Conservation (phyloP, 2,329 filamentous ascomycete species). For the Colletotrichum salicis region DNA sequence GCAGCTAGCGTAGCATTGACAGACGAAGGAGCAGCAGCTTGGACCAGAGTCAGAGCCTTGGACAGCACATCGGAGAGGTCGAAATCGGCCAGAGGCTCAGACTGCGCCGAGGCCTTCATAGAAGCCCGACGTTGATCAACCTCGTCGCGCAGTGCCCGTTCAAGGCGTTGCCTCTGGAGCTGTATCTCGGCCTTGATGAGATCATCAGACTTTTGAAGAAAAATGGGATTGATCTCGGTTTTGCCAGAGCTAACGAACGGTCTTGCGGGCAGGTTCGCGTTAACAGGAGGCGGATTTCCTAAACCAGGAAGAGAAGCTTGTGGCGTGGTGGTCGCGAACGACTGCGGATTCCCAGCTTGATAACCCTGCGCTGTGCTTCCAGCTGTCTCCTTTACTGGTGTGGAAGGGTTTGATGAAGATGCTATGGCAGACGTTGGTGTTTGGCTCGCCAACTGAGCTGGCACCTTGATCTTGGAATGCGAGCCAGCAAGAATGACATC, state of each 20-base stretch:
- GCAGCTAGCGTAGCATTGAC: conserved; percentile 63
- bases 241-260: conserved; percentile 58
- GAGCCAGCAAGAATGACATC: conserved; percentile 83
- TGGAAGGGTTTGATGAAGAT: conserved; percentile 36
- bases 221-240: conserved; percentile 81
- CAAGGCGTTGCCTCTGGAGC: conserved; percentile 82
- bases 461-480: conserved; percentile 71
- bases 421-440: conserved; percentile 35
- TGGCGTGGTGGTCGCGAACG: conserved; percentile 50
- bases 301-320: conserved; percentile 44
- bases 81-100: conserved; percentile 70
- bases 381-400: conserved; percentile 12
- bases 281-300: conserved; percentile 38
- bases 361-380: conserved; percentile 28
- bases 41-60: conserved; percentile 77
- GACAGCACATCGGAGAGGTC: conserved; percentile 78
- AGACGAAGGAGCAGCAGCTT: conserved; percentile 70
- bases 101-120: conserved; percentile 54
- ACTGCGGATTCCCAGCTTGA: conserved; percentile 45
- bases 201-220: conserved; percentile 87
- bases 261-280: conserved; percentile 49
- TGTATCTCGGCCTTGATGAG: conserved; percentile 84
- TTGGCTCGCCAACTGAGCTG: conserved; percentile 50
- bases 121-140: conserved; percentile 69
- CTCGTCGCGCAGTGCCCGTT: conserved; percentile 81